Percentiles rank a stretch among this genome's conserved stretches.
Conservation (phyloP, 2,329 filamentous ascomycete species). For the Fusarium xyrophilum region DNA sequence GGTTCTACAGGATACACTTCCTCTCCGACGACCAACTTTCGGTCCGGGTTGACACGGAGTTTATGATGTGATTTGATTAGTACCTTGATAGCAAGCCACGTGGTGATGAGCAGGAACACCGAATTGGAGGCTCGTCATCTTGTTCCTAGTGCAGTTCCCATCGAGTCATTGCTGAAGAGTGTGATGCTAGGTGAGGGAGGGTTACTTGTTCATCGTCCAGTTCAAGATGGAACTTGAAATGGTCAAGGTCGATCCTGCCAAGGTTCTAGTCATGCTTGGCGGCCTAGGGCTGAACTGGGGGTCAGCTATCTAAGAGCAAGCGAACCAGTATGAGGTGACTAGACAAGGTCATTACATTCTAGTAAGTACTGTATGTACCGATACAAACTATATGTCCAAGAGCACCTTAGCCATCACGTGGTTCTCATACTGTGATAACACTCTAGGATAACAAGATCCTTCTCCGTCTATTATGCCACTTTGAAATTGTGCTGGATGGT, state of each 20-base stretch:
- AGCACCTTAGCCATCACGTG: neutral
- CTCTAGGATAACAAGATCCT: neutral
- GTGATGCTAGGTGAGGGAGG: neutral
- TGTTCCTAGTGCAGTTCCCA: neutral
- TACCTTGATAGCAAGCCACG: neutral
- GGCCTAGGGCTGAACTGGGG: neutral
- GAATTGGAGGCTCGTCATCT: neutral
- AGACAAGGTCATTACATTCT: neutral
- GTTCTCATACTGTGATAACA: no score
- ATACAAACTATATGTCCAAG: neutral
- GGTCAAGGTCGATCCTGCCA: neutral
- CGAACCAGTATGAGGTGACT: neutral
- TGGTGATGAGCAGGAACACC: constrained; percentile 1
- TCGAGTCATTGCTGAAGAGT: neutral
- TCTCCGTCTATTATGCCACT: neutral
- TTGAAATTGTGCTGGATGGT: no score
- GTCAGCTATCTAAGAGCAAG: neutral
- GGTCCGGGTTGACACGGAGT: neutral
- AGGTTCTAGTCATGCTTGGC: neutral
- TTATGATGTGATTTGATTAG: neutral
- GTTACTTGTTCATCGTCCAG: neutral
- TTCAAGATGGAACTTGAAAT: neutral
- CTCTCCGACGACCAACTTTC: neutral
- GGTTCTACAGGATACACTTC: neutral
- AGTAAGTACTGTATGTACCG: neutral